Base-by-base conservation (phyloP, 352 stramenopile species). In the Pythium biforme region DNA sequence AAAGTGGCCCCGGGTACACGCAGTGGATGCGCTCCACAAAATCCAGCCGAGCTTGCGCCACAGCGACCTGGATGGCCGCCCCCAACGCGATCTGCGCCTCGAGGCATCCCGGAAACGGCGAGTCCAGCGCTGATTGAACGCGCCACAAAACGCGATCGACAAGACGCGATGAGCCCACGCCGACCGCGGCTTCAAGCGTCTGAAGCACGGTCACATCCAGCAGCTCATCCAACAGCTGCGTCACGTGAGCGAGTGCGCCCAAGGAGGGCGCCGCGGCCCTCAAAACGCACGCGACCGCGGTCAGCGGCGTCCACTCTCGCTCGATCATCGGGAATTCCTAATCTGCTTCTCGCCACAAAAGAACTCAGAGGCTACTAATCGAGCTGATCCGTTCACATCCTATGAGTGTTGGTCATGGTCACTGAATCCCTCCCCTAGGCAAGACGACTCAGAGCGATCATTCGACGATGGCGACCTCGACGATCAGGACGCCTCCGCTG, bases 241-340 rank as follows among this genome's bases (percentile, higher is more conserved):
- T 4, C 12, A 66, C 29, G 41, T 61, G 43, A 12, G 55, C 11
- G 4, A 61, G 43, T 6, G 43, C 48, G 8, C n/a, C 23, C 0
- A 49, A 37, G 8, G 19, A 2, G 3, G 40, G 48, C 45, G 48
- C 64, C 20, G 29, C 31, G 22, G 34, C 26, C 6, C 37, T 34
- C n/a, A 53, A 41, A 1, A 54, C 63, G 63, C 51, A 65, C 25
- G 34, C n/a, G 47, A 62, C 22, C 37, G 62, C 31, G 8, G 43
- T 33, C 40, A 70, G 27, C 11, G 26, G 47, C 25, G 47, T 34
- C 3, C 10, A n/a, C 4, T 51, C 41, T 43, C 37, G 37, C 37
- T n/a, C 37, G n/a, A n/a, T n/a, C n/a, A n/a, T n/a, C n/a, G n/a
- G n/a, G n/a, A n/a, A n/a, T n/a, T n/a, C n/a, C n/a, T n/a, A n/a